Conservation (phyloP, 108 stramenopile genomes). For the Nannochloropsis gaditana region DNA sequence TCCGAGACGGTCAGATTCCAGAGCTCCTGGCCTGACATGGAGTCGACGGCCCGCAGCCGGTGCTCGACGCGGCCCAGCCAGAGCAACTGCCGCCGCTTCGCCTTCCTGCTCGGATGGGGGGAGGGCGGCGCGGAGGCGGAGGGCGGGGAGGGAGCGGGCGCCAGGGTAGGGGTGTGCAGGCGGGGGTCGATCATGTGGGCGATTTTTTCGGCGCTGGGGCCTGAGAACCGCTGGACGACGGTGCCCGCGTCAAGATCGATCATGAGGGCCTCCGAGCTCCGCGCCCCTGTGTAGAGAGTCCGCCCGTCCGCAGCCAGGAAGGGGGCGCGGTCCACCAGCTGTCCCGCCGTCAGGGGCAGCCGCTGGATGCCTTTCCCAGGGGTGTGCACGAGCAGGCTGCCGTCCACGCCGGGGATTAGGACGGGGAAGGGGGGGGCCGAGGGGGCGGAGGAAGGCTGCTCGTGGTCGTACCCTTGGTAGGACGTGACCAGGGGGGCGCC, state of each 20-base stretch:
- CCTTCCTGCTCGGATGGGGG: background rate
- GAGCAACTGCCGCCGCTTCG: conserved; percentile 2
- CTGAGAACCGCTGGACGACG: conserved; percentile 28
- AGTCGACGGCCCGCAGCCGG: conserved; percentile 42
- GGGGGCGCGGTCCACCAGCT: conserved; percentile 39
- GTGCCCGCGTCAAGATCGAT: conserved; percentile 37
- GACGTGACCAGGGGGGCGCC: conserved; percentile 43
- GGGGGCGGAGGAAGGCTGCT: background rate
- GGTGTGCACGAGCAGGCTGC: conserved; percentile 37
- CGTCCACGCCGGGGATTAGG: conserved; percentile 37
- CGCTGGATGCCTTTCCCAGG: conserved; percentile 25
- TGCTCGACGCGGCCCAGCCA: conserved; percentile 41
- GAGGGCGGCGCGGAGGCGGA: background rate
- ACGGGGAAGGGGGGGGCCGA: background rate
- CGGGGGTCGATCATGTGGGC: background rate
- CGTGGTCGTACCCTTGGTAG: conserved; percentile 32
- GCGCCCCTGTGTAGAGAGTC: conserved; percentile 37
- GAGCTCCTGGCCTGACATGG: conserved; percentile 37
- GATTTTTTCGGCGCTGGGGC: conserved; percentile 14
- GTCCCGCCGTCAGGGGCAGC: conserved; percentile 26
- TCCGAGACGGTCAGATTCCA: conserved; percentile 47
- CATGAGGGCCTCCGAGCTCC: conserved; percentile 28
- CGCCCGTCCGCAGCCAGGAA: conserved; percentile 32
- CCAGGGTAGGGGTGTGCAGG: background rate
- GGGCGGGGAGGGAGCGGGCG: background rate